Percentiles rank a stretch among this genome's conserved stretches.
Evolutionary conservation across 768 basidiomycete species (phyloP).

Genomic region (Pholiota microspora): DNA sequence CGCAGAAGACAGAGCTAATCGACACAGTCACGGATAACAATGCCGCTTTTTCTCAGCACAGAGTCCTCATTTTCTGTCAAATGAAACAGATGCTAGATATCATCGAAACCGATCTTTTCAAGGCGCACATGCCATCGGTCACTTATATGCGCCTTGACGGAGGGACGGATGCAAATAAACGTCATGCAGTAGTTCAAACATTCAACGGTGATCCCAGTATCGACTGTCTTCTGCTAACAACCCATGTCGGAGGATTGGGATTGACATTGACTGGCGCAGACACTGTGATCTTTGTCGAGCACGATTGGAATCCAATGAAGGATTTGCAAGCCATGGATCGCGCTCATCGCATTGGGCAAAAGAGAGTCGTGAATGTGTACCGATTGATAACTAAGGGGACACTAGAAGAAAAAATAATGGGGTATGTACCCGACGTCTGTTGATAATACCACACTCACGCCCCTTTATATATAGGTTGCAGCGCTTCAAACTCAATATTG

Average conservation of each 20-base stretch:
- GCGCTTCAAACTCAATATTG: slow-evolving; percentile 98
- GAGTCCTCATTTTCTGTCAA: slow-evolving; percentile 99
- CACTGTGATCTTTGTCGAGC: slow-evolving; percentile 98
- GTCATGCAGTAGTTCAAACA: slow-evolving; percentile 95
- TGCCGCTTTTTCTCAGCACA: slow-evolving; percentile 84
- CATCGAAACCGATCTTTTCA: slow-evolving; percentile 93
- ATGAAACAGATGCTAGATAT: slow-evolving; percentile 99
- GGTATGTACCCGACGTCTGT: slow-evolving; percentile 49
- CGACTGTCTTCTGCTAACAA: slow-evolving; percentile 92
- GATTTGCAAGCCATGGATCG: slow-evolving; percentile 99
- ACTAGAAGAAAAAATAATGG: slow-evolving; percentile 99
- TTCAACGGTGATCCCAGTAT: slow-evolving; percentile 98
- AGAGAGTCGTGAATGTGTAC: slow-evolving; percentile 99
- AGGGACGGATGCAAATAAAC: slow-evolving; percentile 86
- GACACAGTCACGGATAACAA: slow-evolving; percentile 55
- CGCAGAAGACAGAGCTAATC: slow-evolving; percentile 64
- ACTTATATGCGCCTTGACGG: slow-evolving; percentile 99
- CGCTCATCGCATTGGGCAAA: slow-evolving; percentile 97
- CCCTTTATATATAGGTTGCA: slow-evolving; percentile 64
- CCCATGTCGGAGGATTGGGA: slow-evolving; percentile 95
- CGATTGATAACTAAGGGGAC: slow-evolving; percentile 96
- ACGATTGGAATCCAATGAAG: slow-evolving; percentile 99
- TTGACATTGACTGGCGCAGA: slow-evolving; percentile 97
- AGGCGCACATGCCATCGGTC: slow-evolving; percentile 87
- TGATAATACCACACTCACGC: neutral